Percentiles rank a stretch among this genome's conserved stretches.
Conservation (phyloP, 768 basidiomycete genomes). For the Cystobasidium ongulense region DNA sequence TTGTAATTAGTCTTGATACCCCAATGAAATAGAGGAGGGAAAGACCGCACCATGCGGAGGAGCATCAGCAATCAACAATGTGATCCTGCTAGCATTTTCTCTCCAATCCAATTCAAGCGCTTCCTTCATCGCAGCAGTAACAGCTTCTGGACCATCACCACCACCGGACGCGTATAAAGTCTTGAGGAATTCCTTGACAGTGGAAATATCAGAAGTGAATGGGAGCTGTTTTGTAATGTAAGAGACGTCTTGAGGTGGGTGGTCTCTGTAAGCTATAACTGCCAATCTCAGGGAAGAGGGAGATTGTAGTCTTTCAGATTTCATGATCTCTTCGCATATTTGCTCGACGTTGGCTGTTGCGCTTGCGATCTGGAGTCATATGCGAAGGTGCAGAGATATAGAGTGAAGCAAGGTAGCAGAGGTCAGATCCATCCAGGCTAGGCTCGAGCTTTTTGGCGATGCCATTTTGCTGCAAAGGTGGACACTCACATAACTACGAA, state of each 20-base stretch:
- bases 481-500: too few species aligned
- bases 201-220: conserved; percentile 81
- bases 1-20: neutral
- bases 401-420: too few species aligned
- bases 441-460: too few species aligned
- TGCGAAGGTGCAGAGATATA: too few species aligned
- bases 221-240: conserved; percentile 89
- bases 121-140: conserved; percentile 84
- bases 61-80: conserved; percentile 76
- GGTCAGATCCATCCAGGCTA: too few species aligned
- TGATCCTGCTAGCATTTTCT: conserved; percentile 79
- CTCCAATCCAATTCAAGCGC: conserved; percentile 82
- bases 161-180: conserved; percentile 65
- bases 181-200: conserved; percentile 75
- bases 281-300: conserved; percentile 81
- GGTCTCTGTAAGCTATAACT: conserved; percentile 71
- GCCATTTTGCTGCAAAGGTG: too few species aligned
- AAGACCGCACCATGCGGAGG: conserved; percentile 72
- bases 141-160: conserved; percentile 88
- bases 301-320: conserved; percentile 80
- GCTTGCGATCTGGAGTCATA: conserved; percentile 12
- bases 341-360: conserved; percentile 93
- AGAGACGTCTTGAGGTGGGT: conserved; percentile 48
- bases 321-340: conserved; percentile 88
- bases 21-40: neutral